phyloP scores from a whole-genome alignment of 2,329 filamentous ascomycete genomes.

The Colletotrichum musae region DNA sequence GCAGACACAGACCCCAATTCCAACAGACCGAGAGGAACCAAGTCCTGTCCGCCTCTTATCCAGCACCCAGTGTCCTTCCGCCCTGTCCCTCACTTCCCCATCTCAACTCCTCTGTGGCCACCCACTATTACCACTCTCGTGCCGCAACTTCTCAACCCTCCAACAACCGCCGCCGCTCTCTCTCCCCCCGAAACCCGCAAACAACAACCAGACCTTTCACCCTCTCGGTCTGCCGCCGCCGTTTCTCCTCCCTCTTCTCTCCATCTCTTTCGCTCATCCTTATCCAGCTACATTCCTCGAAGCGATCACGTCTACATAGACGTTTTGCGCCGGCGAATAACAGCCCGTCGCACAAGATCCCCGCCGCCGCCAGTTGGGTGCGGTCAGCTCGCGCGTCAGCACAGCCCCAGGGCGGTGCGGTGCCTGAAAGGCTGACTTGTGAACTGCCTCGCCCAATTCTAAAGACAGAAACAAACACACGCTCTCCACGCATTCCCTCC shows the following conservation, averaged over 20 bases:
- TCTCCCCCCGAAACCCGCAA: conserved; percentile 27
- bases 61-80: not conserved
- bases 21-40: not conserved
- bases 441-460: conserved; percentile 60
- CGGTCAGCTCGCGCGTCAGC: conserved; percentile 51
- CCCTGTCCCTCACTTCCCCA: conserved; percentile 33
- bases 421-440: conserved; percentile 61
- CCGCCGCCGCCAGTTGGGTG: conserved; percentile 40
- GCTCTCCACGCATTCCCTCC: conserved; percentile 26
- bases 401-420: conserved; percentile 59
- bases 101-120: conserved; percentile 32
- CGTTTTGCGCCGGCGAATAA: conserved; percentile 36
- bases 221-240: conserved; percentile 11
- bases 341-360: conserved; percentile 29
- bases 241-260: not conserved
- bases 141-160: conserved; percentile 19
- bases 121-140: conserved; percentile 29
- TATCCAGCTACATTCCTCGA: conserved; percentile 19
- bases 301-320: conserved; percentile 16
- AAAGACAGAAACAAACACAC: conserved; percentile 51
- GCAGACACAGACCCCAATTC: conserved; percentile 24
- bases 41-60: conserved; percentile 10
- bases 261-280: not conserved
- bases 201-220: conserved; percentile 9
- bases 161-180: conserved; percentile 11